Base-by-base conservation (phyloP, 2,329 filamentous ascomycete genomes). In the Stenocarpella maydis region DNA sequence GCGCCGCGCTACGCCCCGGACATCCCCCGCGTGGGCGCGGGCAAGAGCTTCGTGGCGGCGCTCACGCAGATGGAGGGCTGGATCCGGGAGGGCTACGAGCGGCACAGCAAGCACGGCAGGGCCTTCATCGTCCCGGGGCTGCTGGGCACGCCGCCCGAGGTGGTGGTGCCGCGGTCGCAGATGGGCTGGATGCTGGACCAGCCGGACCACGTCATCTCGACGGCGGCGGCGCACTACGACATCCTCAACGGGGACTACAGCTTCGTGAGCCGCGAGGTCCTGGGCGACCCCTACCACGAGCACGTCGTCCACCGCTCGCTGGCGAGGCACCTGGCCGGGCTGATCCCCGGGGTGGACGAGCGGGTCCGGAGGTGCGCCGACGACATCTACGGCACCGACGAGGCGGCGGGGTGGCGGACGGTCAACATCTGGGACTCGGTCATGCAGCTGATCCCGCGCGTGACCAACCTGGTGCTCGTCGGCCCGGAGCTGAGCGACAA, bases 121-220 rank as follows among this genome's bases (percentile, higher is more conserved):
- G 76, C 83, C 0, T 85, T 84, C 63, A 76, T 84, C 17, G 77
- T 82, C 0, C 82, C 82, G 1, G 77, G 81, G 0, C 78, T 81
- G 4, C 77, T 82, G 1, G 79, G 79, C 9, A 78, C 80, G 2
- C 78, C 81, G 1, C 76, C 80, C 26, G 82, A 85, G 53, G 79
- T 85, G 47, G 79, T 85, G 61, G 75, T 85, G 4, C 83, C 83
- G 2, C 77, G 76, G 4, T 79, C 78, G 0, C 81, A 84, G 73
- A 79, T 82, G 10, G 73, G 76, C 10, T 85, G 83, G 83, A 79
- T 85, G 74, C 78, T 85, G 69, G 81, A 83, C 50, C 80, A 83
- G 72, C 83, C 83, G n/a, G 83, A 85, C 67, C 73, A 75, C 34
- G 72, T 82, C 2, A 75, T 85, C 34, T 84, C 81, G 1, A 76